Percentiles rank a stretch among this genome's conserved stretches.
These are phyloP conservation scores for Coemansia sp. DNA, from an alignment of 192 early-diverging fungal genomes.

Conservation along the genomic window DNA sequence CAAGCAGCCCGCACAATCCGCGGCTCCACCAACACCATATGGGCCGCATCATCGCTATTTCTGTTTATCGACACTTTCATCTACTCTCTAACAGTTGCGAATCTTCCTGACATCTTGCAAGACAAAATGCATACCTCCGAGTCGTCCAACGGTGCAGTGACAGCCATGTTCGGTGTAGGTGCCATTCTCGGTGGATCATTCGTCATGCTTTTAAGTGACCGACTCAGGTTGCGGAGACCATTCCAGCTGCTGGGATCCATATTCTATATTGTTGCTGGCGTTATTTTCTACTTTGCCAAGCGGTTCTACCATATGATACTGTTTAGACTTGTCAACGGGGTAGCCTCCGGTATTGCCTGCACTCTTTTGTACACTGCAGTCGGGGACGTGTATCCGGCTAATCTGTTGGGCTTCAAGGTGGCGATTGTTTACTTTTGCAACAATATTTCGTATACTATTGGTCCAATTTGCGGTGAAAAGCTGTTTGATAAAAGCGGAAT, in stretches of 20 bases:
- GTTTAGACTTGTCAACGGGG: constrained; percentile 29
- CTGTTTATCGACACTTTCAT: constrained; percentile 42
- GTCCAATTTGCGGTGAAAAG: constrained; percentile 31
- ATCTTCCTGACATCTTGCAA: constrained; percentile 38
- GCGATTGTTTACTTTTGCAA: constrained; percentile 33
- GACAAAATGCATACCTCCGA: constrained; percentile 27
- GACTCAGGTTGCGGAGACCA: constrained; percentile 7
- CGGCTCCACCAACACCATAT: constrained; percentile 23
- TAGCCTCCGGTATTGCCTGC: constrained; percentile 35
- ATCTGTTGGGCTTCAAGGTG: constrained; percentile 40
- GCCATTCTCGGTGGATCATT: constrained; percentile 15
- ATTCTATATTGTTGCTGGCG: constrained; percentile 23
- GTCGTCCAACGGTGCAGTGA: constrained; percentile 33
- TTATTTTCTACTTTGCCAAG: constrained; percentile 22
- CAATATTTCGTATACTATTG: constrained; percentile 39
- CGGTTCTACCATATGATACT: constrained; percentile 36
- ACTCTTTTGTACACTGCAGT: constrained; percentile 32
- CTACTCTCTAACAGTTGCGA: constrained; percentile 34
- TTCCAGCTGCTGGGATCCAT: constrained; percentile 25
- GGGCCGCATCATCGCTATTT: constrained; percentile 30
- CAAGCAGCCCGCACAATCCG: constrained; percentile 11
- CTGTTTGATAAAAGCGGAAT: constrained; percentile 24
- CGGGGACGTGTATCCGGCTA: constrained; percentile 37
- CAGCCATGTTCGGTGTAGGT: constrained; percentile 42
- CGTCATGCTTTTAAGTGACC: constrained; percentile 24